A percentile compares a stretch with the other conserved stretches of the same genome.
Conservation (phyloP, 148 eudicot genomes). For the Vaccinium vitisidaea region DNA sequence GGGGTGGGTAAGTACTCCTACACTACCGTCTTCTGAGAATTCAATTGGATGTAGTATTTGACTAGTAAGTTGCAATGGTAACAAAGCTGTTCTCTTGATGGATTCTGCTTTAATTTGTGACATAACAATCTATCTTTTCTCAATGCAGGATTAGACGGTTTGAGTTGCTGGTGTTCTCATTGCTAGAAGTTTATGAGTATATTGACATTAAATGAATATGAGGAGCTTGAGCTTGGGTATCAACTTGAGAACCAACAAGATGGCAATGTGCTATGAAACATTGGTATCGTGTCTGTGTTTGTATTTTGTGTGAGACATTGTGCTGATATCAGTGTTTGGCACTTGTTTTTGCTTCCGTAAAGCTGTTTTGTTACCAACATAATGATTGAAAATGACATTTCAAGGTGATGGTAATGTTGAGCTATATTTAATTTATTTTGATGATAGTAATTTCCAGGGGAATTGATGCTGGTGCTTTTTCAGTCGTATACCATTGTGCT, state of each 20-base stretch:
- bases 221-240: not conserved
- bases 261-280: not conserved
- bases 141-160: constrained; percentile 18
- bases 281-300: not conserved
- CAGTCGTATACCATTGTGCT: not conserved
- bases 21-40: not conserved
- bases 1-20: not conserved
- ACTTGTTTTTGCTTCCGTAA: not conserved
- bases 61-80: not conserved
- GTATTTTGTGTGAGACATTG: not conserved
- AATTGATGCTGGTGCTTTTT: not conserved
- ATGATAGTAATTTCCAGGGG: not conserved
- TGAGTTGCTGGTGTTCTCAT: not conserved
- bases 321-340: too few species aligned
- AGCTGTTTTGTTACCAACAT: not conserved
- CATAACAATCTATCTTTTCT: not conserved
- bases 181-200: not conserved
- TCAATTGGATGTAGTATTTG: not conserved
- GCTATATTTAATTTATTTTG: not conserved
- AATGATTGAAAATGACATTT: not conserved
- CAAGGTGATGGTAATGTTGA: not conserved
- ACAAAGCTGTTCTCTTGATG: not conserved
- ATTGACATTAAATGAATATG: not conserved
- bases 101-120: not conserved
- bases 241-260: not conserved